These are phyloP conservation scores for Camelina hispida DNA, from an alignment of 345 rosid species.

Conservation along the genomic window DNA sequence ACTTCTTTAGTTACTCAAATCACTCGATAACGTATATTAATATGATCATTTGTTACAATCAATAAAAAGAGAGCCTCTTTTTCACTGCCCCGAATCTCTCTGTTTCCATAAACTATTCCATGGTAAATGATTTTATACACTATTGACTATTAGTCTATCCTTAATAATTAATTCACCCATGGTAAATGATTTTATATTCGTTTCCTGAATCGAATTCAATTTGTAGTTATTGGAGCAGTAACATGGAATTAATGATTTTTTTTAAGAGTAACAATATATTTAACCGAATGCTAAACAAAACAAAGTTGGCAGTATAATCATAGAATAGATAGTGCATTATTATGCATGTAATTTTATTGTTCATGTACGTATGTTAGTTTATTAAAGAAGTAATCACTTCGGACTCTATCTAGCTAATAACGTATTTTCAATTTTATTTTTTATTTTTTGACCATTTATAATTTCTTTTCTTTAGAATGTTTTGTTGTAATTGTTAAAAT, in stretches of 20 bases:
- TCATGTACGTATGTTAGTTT: not conserved
- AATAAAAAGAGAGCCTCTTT: slow-evolving; percentile 55
- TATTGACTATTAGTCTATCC: slow-evolving; percentile 11
- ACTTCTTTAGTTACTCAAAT: slow-evolving; percentile 2
- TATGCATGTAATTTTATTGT: not conserved
- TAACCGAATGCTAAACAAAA: not conserved
- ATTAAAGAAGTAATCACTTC: not conserved
- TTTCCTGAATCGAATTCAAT: not conserved
- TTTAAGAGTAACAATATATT: not conserved
- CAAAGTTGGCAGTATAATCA: not conserved
- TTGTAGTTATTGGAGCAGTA: not conserved
- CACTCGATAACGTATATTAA: slow-evolving; percentile 26
- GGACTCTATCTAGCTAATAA: not conserved
- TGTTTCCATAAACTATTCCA: slow-evolving; percentile 37
- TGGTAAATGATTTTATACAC: slow-evolving; percentile 30
- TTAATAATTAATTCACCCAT: slow-evolving; percentile 2
- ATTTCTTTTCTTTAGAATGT: not conserved
- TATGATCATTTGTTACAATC: slow-evolving; percentile 40
- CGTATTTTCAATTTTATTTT: not conserved
- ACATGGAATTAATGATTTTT: not conserved
- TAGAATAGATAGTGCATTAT: not conserved
- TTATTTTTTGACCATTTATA: too few relatives aligned
- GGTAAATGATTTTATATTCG: too few relatives aligned
- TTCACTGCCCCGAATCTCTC: slow-evolving; percentile 63
- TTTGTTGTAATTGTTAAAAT: not conserved